phyloP scores from a whole-genome alignment of 805 yeast genomes.

The Myxozyma neglecta region DNA sequence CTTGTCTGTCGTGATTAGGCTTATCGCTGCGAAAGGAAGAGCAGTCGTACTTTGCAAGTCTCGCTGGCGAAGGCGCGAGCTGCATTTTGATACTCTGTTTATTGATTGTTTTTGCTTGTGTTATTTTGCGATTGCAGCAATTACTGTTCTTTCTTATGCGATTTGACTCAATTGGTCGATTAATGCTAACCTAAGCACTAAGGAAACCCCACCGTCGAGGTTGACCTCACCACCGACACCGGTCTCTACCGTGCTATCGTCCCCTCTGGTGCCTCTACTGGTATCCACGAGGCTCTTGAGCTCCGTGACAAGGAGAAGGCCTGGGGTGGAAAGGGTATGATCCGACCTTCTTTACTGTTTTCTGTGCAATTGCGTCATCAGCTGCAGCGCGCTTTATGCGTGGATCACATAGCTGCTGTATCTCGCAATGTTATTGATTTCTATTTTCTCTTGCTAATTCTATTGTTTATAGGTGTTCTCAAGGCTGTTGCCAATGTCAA shows the following conservation, averaged over 20 bases:
- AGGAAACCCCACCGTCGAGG: conserved; percentile 97
- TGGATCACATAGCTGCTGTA: neutral
- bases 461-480: conserved; percentile 50
- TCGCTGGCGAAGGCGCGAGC: neutral
- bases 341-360: neutral
- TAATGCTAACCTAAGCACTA: neutral
- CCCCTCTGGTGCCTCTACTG: conserved; percentile 99
- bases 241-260: conserved; percentile 97
- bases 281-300: conserved; percentile 97
- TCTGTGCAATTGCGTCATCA: neutral
- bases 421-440: neutral
- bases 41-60: too few relatives aligned
- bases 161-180: neutral
- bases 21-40: neutral
- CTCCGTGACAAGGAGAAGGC: conserved; percentile 97
- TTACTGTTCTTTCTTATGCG: neutral
- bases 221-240: conserved; percentile 86
- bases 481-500: conserved; percentile 97
- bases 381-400: neutral
- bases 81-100: neutral
- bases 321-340: conserved; percentile 94
- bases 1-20: neutral
- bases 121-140: neutral
- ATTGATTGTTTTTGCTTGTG: neutral
- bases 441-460: neutral